Percentiles rank a stretch among this genome's conserved stretches.
Evolutionary conservation across 1,139 yeast genomes (phyloP).

Genomic region (Williopsis jadinii): DNA sequence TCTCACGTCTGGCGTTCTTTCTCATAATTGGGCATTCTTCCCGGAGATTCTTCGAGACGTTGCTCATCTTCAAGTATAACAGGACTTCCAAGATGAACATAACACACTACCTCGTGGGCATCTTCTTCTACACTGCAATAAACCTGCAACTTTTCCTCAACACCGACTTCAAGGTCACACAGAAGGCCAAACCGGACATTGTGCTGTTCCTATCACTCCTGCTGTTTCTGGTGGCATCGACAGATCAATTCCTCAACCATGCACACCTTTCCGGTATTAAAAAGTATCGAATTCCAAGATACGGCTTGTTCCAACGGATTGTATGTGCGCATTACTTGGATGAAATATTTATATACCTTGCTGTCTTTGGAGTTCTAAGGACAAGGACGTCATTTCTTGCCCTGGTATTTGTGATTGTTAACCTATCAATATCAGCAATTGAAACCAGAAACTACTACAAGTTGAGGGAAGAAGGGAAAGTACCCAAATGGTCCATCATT

Average conservation of each 20-base stretch:
- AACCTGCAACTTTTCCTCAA: conserved; percentile 29
- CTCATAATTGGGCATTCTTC: conserved; percentile 49
- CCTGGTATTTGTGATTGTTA: conserved; percentile 54
- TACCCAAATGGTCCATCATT: conserved; percentile 28
- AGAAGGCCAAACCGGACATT: conserved; percentile 13
- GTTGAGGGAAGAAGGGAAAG: conserved; percentile 19
- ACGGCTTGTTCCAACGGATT: conserved; percentile 42
- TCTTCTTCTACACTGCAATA: conserved; percentile 50
- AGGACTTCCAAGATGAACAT: conserved; percentile 57
- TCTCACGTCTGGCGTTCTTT: conserved; percentile 22
- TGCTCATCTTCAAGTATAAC: conserved; percentile 41
- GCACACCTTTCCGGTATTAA: conserved; percentile 46
- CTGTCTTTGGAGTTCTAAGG: conserved; percentile 27
- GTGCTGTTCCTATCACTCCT: conserved; percentile 10
- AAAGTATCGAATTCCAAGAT: conserved; percentile 62
- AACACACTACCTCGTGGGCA: conserved; percentile 70
- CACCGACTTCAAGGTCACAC: conserved; percentile 15
- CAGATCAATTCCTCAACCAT: conserved; percentile 57
- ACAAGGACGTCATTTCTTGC: conserved; percentile 17
- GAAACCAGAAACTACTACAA: conserved; percentile 52
- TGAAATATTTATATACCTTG: conserved; percentile 58
- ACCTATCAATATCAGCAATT: conserved; percentile 55
- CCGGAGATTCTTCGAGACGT: conserved; percentile 59
- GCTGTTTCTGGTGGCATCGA: conserved; percentile 30
- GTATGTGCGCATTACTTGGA: conserved; percentile 80